phyloP scores from a whole-genome alignment of 2,329 filamentous ascomycete species.

The Neonectria hederae region DNA sequence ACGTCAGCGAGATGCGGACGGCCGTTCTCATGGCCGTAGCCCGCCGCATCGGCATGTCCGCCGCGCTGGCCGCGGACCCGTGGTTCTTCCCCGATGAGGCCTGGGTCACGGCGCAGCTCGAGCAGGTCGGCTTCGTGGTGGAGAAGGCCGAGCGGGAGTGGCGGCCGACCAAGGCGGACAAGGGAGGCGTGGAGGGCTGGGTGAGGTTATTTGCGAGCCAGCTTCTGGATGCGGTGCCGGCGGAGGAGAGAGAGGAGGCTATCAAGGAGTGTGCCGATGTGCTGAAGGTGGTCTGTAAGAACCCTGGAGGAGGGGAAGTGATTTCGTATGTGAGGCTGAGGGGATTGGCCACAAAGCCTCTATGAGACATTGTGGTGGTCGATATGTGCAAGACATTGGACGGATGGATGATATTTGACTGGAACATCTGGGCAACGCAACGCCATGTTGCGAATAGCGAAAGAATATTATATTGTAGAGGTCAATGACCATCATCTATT shows the following conservation, averaged over 20 bases:
- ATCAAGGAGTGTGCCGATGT: slow-evolving; percentile 64
- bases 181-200: slow-evolving; percentile 72
- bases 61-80: slow-evolving; percentile 62
- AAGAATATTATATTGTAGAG: background rate
- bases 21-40: slow-evolving; percentile 64
- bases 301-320: slow-evolving; percentile 65
- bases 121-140: slow-evolving; percentile 58
- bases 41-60: slow-evolving; percentile 60
- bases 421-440: background rate
- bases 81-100: slow-evolving; percentile 78
- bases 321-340: slow-evolving; percentile 65
- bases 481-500: background rate
- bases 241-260: slow-evolving; percentile 58
- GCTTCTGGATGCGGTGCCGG: slow-evolving; percentile 64
- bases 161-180: slow-evolving; percentile 67
- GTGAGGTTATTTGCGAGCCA: slow-evolving; percentile 69
- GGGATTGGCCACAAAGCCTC: slow-evolving; percentile 55
- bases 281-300: slow-evolving; percentile 63
- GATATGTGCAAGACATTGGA: background rate
- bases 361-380: slow-evolving; percentile 7
- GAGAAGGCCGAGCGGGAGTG: slow-evolving; percentile 70
- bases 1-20: slow-evolving; percentile 70
- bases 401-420: background rate
- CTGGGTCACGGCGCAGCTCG: slow-evolving; percentile 61
- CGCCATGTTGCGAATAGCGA: background rate